Evolutionary conservation across 225 moss, liverwort and hornwort species (phyloP).

Genomic region (Climacium dendroides): DNA sequence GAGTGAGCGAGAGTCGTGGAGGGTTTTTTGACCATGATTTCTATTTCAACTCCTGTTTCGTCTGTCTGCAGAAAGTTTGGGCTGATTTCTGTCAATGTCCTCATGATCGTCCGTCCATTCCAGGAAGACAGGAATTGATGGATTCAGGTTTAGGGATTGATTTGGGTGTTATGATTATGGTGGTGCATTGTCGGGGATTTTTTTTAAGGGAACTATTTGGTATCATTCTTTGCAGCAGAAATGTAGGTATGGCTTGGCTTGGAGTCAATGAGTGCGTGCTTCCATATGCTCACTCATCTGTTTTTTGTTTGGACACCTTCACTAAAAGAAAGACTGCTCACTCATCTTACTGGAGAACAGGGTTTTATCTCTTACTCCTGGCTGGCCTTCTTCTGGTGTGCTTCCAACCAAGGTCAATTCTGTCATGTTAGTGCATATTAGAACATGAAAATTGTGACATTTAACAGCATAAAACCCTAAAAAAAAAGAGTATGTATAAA

Average conservation of each 20-base stretch:
- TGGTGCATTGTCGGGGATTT: background rate
- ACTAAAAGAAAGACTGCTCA: no score
- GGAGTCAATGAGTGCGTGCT: background rate
- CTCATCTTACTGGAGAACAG: background rate
- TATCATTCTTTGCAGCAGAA: background rate
- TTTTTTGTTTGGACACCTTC: no score
- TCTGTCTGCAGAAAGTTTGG: background rate
- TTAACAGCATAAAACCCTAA: background rate
- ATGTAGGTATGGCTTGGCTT: background rate
- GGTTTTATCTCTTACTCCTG: no score
- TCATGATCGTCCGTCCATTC: background rate
- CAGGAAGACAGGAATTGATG: background rate
- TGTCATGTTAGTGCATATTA: fast-evolving
- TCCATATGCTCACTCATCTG: background rate
- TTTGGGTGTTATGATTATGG: background rate
- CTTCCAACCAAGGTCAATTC: background rate
- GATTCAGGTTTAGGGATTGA: background rate
- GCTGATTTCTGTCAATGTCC: background rate
- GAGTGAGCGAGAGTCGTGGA: background rate
- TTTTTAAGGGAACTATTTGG: background rate
- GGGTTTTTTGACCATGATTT: background rate
- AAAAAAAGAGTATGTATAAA: background rate
- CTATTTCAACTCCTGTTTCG: background rate
- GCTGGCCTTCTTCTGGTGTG: background rate
- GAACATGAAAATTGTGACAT: background rate